These are phyloP conservation scores for Atkinsonella hypoxylon DNA, from an alignment of 2,329 filamentous ascomycete genomes.

Conservation along the genomic window DNA sequence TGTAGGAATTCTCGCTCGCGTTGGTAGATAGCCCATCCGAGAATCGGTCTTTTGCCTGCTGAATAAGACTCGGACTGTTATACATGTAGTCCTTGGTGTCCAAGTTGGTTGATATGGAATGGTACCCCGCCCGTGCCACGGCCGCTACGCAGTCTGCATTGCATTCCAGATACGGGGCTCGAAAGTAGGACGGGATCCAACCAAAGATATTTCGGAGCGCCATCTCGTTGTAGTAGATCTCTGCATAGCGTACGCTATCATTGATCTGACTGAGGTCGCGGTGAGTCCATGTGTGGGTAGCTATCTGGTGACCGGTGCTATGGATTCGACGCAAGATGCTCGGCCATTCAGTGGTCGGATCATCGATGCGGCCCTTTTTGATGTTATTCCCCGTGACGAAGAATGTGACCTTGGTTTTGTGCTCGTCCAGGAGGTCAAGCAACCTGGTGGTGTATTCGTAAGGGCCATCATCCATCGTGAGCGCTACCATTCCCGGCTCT, in stretches of 20 bases:
- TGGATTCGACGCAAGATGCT: conserved; percentile 29
- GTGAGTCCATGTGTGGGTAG: conserved; percentile 36
- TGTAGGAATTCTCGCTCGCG: conserved; percentile 24
- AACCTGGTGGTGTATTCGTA: conserved; percentile 28
- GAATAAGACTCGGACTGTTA: conserved; percentile 35
- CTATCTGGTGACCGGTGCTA: conserved; percentile 32
- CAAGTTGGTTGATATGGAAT: conserved; percentile 43
- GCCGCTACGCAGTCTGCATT: conserved; percentile 24
- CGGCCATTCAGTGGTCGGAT: conserved; percentile 20
- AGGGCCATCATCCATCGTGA: conserved; percentile 37
- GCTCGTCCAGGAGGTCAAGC: conserved; percentile 24
- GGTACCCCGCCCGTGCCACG: conserved; percentile 35
- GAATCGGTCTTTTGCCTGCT: conserved; percentile 28
- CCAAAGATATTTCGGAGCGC: conserved; percentile 30
- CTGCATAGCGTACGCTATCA: conserved; percentile 20
- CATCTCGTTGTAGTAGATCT: conserved; percentile 34
- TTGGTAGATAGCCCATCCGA: conserved; percentile 23
- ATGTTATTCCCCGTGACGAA: conserved; percentile 31
- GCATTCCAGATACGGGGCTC: conserved; percentile 33
- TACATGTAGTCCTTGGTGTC: conserved; percentile 51
- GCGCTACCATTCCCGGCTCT: conserved; percentile 24
- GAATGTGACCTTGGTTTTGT: conserved; percentile 25
- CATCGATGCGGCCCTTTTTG: conserved; percentile 30
- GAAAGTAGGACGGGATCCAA: conserved; percentile 31
- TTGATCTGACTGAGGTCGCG: conserved; percentile 26